phyloP scores from a whole-genome alignment of 177 flowering plant genomes.

The Tripterygium wilfordii region DNA sequence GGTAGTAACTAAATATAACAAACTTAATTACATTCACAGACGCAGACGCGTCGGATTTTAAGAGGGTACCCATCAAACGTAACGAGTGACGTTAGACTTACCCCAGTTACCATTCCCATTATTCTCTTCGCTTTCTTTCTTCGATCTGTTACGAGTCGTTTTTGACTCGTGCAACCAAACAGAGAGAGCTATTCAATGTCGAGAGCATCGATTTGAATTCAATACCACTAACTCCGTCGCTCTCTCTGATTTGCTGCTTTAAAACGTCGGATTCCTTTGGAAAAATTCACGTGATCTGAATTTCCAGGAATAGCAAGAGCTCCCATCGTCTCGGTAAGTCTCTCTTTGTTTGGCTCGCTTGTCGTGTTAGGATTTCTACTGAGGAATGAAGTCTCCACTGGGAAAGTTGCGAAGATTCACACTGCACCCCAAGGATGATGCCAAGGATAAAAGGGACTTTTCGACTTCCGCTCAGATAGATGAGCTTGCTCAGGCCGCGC shows the following conservation, averaged over 20 bases:
- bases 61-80: too few species aligned
- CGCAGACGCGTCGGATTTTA: too few species aligned
- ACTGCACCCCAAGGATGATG: constrained; percentile 47
- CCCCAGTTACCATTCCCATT: neutral
- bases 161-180: too few species aligned
- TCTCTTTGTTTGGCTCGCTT: too few species aligned
- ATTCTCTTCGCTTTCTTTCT: constrained; percentile 1
- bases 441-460: constrained; percentile 48
- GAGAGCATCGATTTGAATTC: constrained; percentile 3
- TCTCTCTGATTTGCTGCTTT: neutral
- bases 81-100: neutral
- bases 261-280: too few species aligned
- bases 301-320: too few species aligned
- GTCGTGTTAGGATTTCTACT: constrained; percentile 15
- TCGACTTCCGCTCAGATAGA: constrained; percentile 47
- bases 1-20: too few species aligned
- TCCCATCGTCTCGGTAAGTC: too few species aligned
- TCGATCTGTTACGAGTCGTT: constrained; percentile 19
- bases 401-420: constrained; percentile 60
- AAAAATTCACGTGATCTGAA: too few species aligned
- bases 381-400: constrained; percentile 62
- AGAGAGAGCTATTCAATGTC: too few species aligned
- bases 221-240: too few species aligned
- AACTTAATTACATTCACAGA: too few species aligned
- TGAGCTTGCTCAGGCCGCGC: constrained; percentile 69